A percentile compares a stretch with the other conserved stretches of the same genome.
phyloP scores from a whole-genome alignment of 2,329 filamentous ascomycete genomes.

The Phaeosphaeriaceae sp. region DNA sequence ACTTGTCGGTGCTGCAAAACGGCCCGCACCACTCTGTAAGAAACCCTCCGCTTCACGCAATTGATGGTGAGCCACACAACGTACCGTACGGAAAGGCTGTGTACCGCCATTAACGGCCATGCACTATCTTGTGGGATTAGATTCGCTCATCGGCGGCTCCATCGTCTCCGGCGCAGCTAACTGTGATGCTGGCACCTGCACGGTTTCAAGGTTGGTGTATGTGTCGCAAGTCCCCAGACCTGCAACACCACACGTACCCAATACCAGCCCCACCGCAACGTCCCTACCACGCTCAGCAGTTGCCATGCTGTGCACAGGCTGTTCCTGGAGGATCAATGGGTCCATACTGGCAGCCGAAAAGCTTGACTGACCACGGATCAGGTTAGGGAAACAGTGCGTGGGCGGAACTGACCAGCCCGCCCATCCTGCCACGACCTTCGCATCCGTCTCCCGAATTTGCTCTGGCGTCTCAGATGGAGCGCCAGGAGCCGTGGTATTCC shows the following conservation, averaged over 20 bases:
- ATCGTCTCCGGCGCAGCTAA: conserved; percentile 35
- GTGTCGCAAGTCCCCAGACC: conserved; percentile 47
- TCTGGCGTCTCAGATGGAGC: conserved; percentile 45
- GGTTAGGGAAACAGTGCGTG: conserved; percentile 38
- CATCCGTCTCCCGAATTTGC: conserved; percentile 48
- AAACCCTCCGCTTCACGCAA: conserved; percentile 24
- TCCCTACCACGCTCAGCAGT: conserved; percentile 32
- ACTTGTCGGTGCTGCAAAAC: conserved; percentile 15
- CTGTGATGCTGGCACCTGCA: conserved; percentile 37
- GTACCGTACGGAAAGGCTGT: conserved; percentile 32
- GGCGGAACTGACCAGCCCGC: conserved; percentile 42
- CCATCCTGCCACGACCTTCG: conserved; percentile 35
- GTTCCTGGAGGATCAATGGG: conserved; percentile 38
- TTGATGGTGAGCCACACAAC: conserved; percentile 27
- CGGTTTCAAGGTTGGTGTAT: conserved; percentile 42
- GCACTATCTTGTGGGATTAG: conserved; percentile 23
- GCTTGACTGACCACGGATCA: conserved; percentile 41
- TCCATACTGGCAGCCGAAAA: conserved; percentile 36
- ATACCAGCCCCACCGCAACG: conserved; percentile 33
- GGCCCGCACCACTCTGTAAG: conserved; percentile 16
- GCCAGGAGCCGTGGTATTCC: conserved; percentile 35
- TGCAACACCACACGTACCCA: conserved; percentile 46
- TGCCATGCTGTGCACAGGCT: conserved; percentile 34
- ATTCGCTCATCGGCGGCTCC: conserved; percentile 34
- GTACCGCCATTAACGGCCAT: conserved; percentile 39